These are phyloP conservation scores for Aspergillus thermomutatus DNA, from an alignment of 2,329 filamentous ascomycete genomes.

Conservation along the genomic window DNA sequence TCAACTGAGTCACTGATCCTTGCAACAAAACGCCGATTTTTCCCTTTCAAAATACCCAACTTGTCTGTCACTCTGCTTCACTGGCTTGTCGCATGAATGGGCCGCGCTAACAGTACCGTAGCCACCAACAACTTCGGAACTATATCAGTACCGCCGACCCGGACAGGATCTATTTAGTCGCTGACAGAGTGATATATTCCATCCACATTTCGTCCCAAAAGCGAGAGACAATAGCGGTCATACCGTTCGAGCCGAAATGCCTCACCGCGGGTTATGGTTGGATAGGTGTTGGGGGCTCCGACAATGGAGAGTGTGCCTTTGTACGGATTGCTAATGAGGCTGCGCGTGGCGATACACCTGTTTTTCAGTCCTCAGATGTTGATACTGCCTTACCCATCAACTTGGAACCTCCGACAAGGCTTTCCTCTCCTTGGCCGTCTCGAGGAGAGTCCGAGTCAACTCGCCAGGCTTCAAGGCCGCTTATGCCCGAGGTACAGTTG, in stretches of 20 bases:
- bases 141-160: constrained; percentile 78
- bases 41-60: constrained; percentile 63
- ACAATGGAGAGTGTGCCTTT: constrained; percentile 81
- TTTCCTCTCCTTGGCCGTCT: constrained; percentile 22
- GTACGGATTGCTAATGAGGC: constrained; percentile 56
- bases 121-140: constrained; percentile 65
- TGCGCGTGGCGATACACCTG: constrained; percentile 38
- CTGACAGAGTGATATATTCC: constrained; percentile 68
- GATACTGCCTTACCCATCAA: constrained; percentile 58
- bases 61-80: constrained; percentile 50
- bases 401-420: constrained; percentile 28
- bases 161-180: constrained; percentile 80
- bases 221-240: constrained; percentile 68
- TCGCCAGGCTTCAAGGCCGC: constrained; percentile 17
- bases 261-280: constrained; percentile 82
- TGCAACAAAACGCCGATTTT: constrained; percentile 61
- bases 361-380: constrained; percentile 44
- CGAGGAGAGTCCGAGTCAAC: constrained; percentile 17
- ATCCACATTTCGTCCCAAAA: constrained; percentile 67
- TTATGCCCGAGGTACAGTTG: constrained; percentile 47
- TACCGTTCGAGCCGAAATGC: constrained; percentile 75
- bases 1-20: constrained; percentile 65
- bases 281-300: constrained; percentile 81
- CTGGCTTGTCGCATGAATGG: background rate
- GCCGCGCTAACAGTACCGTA: constrained; percentile 21